Base-by-base conservation (phyloP, 1,284 basidiomycete genomes). In the Xerocomus amazonicus region DNA sequence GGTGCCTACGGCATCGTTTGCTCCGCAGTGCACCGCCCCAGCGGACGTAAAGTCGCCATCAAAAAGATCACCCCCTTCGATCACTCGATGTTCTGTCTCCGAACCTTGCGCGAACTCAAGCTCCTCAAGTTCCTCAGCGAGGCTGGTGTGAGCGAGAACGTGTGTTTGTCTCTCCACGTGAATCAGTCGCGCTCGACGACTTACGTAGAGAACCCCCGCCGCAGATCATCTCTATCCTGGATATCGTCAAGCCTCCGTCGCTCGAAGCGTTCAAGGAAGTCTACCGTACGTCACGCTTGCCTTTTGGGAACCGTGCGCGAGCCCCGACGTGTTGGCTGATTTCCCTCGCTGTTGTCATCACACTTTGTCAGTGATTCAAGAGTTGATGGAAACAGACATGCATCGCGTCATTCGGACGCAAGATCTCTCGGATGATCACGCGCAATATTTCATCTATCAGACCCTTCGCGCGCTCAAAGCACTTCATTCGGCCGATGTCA, bases 191-290 rank as follows among this genome's bases (percentile, higher is more conserved):
- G 19, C 45, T 31, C 32, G 42, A 23, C 19, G 19, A 28, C 39
- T 46, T 48, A 51, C 23, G 31, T 34, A 12, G 36, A 39, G 29
- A 23, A 10, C n/a, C 16, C 3, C 47, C 19, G 19, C 9, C 35
- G 13, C 70, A 93, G 87, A 96, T 97, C 63, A 97, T 97, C 65
- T 91, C 92, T 32, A 94, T 97, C 59, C 75, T 97, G 37, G 94
- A 97, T 68, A 97, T 97, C 62, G 84, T 97, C 76, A 91, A 91
- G 66, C 94, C 94, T 0, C 72, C 88, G 27, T 88, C 90, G 31
- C 76, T 92, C 66, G 94, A 97, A 29, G 77, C 80, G 1, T 99
- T 99, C 79, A 94, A 91, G 61, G 96, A 99, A 71, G 95, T 92
- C 41, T 92, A 92, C 60, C 69, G 87, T 89, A 62, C 63, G 84